Evolutionary conservation across 148 eudicot genomes (phyloP), one percentile per base, ranked within the genome.

Genomic region (Talinum fruticosum): DNA sequence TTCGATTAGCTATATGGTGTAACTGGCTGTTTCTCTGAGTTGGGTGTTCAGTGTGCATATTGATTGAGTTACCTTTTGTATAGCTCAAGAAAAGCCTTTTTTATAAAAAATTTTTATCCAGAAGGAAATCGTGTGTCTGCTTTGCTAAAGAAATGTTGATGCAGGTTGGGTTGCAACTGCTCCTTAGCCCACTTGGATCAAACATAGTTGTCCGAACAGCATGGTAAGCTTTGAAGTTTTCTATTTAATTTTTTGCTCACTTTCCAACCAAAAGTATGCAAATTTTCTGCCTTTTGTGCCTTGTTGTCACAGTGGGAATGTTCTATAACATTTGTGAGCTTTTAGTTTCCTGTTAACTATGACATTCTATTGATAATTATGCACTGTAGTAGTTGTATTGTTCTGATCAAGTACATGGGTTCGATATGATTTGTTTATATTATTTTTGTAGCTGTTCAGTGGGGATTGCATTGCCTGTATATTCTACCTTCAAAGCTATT

Each of bases 401-500:
- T 15, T 69, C 62, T 44, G 61, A 16, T 35, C 57, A 2, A 70
- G 66, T 65, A 6, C 5, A 24, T 54, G 53, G 67, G 35, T 10
- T 6, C 72, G 5, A 14, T 35, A 57, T 49, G 19, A 13, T 49
- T 66, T 37, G 30, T 29, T 64, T 34, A 49, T 30, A 8, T 29
- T 51, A 18, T 30, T 47, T 41, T 54, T 64, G 23, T 78, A 82
- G 85, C 36, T 82, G 85, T 71, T 75, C 82, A n/a, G 79, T 82
- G 29, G 85, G 85, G 51, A 79, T 82, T 77, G 90, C 78, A 44
- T 78, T 95, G 72, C 98, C 98, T 30, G 94, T 92, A 76, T 95
- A 95, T 79, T 82, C 89, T 14, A 95, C 98, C 34, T 95, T 92
- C 72, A 95, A 89, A 84, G 96, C 98, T 41, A 92, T 95, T 76